Percentiles rank a stretch among this genome's conserved stretches.
Conservation (phyloP, 495 filamentous ascomycete genomes). For the Oidiodendron maius region DNA sequence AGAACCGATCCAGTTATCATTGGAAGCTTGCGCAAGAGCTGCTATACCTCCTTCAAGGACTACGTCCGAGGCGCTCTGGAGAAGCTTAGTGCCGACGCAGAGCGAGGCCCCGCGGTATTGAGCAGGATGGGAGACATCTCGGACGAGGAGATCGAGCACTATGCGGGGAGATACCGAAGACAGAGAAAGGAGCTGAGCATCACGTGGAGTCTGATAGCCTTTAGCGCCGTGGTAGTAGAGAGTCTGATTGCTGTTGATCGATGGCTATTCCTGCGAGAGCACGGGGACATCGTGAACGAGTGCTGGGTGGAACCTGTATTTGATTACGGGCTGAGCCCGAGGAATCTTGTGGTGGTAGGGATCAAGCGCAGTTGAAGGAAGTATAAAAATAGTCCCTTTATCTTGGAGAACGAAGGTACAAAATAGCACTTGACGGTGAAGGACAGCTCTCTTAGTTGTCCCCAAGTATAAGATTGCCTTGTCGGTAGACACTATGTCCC, state of each 20-base stretch:
- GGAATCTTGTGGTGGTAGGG: constrained; percentile 86
- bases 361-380: no score
- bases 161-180: constrained; percentile 55
- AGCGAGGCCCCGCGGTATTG: constrained; percentile 48
- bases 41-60: constrained; percentile 66
- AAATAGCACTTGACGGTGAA: no score
- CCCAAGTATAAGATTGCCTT: no score
- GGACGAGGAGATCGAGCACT: constrained; percentile 65
- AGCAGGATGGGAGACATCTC: constrained; percentile 57
- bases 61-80: constrained; percentile 76
- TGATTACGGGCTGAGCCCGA: constrained; percentile 79
- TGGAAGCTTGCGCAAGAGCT: constrained; percentile 73
- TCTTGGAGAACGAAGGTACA: no score
- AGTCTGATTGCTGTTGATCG: constrained; percentile 86
- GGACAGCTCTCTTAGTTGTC: no score
- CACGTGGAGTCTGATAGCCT: constrained; percentile 92
- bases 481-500: no score
- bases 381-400: no score
- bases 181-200: constrained; percentile 78
- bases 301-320: constrained; percentile 92
- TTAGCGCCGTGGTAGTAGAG: constrained; percentile 83
- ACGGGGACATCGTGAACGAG: constrained; percentile 56
- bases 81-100: constrained; percentile 61
- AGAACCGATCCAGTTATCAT: constrained; percentile 71
- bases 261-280: constrained; percentile 83